phyloP scores from a whole-genome alignment of 441 rosid genomes.

The Adansonia gregorii region DNA sequence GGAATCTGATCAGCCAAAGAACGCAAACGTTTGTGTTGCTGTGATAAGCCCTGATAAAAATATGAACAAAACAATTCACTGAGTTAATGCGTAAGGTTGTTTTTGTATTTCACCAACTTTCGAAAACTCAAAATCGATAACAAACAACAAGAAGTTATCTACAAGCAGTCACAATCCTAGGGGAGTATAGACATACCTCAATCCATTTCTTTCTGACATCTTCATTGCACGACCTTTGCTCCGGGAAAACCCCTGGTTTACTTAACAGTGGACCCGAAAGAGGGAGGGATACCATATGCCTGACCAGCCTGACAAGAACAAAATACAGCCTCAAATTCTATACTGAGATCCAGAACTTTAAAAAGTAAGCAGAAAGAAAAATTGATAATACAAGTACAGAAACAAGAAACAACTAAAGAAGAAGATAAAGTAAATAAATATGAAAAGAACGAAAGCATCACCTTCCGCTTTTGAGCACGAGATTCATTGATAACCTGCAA shows the following conservation, averaged over 20 bases:
- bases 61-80: conserved; percentile 16
- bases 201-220: conserved; percentile 95
- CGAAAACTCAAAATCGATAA: neutral
- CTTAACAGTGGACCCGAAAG: conserved; percentile 78
- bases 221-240: conserved; percentile 75
- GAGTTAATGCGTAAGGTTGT: neutral
- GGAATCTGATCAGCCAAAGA: conserved; percentile 94
- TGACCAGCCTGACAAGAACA: conserved; percentile 82
- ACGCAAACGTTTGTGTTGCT: conserved; percentile 83
- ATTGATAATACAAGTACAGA: neutral
- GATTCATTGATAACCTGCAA: conserved; percentile 92
- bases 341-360: conserved; percentile 17
- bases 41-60: conserved; percentile 78
- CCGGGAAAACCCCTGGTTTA: conserved; percentile 86
- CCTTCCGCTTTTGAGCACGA: conserved; percentile 98
- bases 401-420: conserved; percentile 3
- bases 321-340: conserved; percentile 33
- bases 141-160: neutral
- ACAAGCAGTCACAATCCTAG: neutral
- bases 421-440: conserved; percentile 12
- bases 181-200: conserved; percentile 58
- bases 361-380: neutral
- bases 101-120: neutral
- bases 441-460: conserved; percentile 25
- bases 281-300: conserved; percentile 94